Conservation (phyloP, 441 rosid species). For the Bruguiera hainesii region DNA sequence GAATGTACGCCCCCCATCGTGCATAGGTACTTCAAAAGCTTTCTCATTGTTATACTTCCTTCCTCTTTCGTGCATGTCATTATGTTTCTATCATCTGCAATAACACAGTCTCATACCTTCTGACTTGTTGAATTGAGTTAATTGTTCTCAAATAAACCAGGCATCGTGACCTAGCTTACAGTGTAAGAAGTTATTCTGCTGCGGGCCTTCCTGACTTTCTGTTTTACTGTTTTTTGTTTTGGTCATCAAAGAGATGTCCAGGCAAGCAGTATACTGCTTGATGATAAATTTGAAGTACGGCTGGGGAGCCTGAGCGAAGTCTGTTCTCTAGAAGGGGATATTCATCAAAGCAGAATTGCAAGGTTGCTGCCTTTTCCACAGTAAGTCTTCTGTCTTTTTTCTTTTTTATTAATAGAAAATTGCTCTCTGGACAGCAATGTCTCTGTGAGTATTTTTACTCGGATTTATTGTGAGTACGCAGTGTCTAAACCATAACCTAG, state of each 20-base stretch:
- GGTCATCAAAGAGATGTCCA: constrained; percentile 71
- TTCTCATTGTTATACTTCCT: constrained; percentile 7
- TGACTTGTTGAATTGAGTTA: neutral
- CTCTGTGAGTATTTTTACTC: too few relatives aligned
- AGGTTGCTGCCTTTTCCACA: constrained; percentile 78
- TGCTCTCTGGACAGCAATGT: too few relatives aligned
- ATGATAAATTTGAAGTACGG: constrained; percentile 96
- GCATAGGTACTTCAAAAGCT: constrained; percentile 63
- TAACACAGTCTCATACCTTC: neutral
- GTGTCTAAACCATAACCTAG: too few relatives aligned
- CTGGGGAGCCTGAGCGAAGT: constrained; percentile 86
- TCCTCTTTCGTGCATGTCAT: constrained; percentile 6
- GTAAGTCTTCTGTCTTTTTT: constrained; percentile 43
- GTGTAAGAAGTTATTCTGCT: neutral
- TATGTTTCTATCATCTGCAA: constrained; percentile 11
- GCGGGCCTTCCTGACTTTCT: constrained; percentile 14
- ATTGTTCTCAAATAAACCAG: neutral
- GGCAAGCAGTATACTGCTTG: constrained; percentile 98
- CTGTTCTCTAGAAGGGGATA: constrained; percentile 70
- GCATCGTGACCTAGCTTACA: neutral
- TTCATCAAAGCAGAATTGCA: constrained; percentile 71
- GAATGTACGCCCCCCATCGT: constrained; percentile 90
- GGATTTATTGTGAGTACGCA: too few relatives aligned
- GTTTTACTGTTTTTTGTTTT: constrained; percentile 2
- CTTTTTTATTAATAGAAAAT: neutral